phyloP scores from a whole-genome alignment of 2,329 filamentous ascomycete genomes.

The Sporothrix variecibatus region DNA sequence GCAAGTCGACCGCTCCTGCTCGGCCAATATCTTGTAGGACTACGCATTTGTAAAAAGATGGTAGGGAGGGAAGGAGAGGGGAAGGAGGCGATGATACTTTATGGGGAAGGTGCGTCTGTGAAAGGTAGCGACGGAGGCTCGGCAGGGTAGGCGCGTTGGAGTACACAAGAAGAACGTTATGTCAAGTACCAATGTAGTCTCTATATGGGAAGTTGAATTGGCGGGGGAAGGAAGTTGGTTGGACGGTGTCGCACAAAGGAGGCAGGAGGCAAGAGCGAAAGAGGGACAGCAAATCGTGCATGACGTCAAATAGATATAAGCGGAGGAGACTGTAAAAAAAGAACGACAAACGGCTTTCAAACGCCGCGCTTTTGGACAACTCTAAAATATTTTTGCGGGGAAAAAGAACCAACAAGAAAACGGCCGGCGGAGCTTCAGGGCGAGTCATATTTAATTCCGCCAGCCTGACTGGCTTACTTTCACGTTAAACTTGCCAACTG shows the following conservation, averaged over 20 bases:
- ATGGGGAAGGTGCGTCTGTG: conserved; percentile 1
- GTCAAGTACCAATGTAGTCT: not conserved
- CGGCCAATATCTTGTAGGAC: not conserved
- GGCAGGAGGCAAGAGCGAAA: not conserved
- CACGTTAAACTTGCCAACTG: not conserved
- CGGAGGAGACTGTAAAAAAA: no score
- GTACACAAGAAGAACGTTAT: not conserved
- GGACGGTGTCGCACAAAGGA: not conserved
- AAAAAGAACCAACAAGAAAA: not conserved
- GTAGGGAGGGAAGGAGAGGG: not conserved
- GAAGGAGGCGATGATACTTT: not conserved
- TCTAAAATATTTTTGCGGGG: conserved; percentile 5
- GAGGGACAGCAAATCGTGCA: not conserved
- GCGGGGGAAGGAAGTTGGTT: not conserved
- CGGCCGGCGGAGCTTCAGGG: not conserved
- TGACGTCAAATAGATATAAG: conserved; percentile 2
- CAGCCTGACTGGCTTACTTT: not conserved
- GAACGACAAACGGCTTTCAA: not conserved
- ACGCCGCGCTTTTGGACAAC: not conserved
- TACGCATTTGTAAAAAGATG: not conserved
- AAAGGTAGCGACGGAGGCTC: not conserved
- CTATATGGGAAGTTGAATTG: not conserved
- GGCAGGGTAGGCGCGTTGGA: not conserved
- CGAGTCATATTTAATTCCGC: not conserved
- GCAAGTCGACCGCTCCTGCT: not conserved